Evolutionary conservation across 352 stramenopile genomes (phyloP), one percentile per base, ranked within the genome.

Genomic region (Globisporangium irregulare): DNA sequence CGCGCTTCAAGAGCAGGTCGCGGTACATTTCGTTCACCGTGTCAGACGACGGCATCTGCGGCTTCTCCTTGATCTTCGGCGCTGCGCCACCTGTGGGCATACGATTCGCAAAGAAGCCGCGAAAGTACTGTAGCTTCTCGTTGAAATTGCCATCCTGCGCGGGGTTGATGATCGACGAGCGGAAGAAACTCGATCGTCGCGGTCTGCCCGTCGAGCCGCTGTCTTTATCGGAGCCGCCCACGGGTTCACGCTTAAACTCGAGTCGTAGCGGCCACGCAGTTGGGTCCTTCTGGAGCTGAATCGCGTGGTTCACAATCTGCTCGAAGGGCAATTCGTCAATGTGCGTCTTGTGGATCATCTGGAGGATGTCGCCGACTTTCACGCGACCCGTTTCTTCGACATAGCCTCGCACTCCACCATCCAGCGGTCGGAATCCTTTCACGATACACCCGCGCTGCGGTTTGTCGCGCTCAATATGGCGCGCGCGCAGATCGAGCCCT

Each of bases 11-110:
- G 41, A 95, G 80, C 58, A 95, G 50, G 3, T 95, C 85, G 0
- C 87, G 75, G 57, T 95, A 95, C 87, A 95, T 95, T 59, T 95
- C 84, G 55, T 95, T 87, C n/a, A 95, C 87, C 0, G 82, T 91
- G 15, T 91, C 87, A 38, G 73, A 73, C 59, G 81, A 86, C 20
- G 79, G 77, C 43, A 82, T 82, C 2, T 78, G 73, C 0, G 82
- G 78, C 57, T 91, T 92, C 41, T 91, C 82, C 64, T 91, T 87
- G n/a, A 77, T 67, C 58, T 92, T 93, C 1, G 80, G 75, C 0
- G 82, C 81, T 15, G 87, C 73, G 10, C 83, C 83, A 36, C 85
- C 82, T 3, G 87, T 95, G 0, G 87, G 85, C 63, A 95, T 90
- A 34, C 84, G 81, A 25, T 90, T 93, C 15, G 86, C 81, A 63